phyloP scores from a whole-genome alignment of 148 eudicot genomes.

The Nepenthes mirabilis region DNA sequence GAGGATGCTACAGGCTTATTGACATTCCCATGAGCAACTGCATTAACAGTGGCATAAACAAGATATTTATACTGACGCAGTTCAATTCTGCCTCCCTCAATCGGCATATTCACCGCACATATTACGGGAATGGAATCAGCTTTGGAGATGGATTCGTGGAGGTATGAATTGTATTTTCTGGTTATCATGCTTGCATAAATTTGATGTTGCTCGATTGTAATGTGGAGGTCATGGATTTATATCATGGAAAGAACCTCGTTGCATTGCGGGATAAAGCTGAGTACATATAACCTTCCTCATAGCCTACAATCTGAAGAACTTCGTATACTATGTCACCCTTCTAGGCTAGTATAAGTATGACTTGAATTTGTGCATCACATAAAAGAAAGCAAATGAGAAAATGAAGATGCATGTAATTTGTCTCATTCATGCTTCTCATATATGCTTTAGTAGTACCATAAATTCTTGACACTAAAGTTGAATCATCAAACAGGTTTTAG shows the following conservation, averaged over 20 bases:
- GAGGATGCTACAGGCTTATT: slow-evolving; percentile 92
- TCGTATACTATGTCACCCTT: too few relatives aligned
- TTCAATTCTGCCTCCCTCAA: slow-evolving; percentile 93
- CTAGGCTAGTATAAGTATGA: not conserved
- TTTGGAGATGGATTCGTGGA: slow-evolving; percentile 97
- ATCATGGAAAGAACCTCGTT: too few relatives aligned
- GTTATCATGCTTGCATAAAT: too few relatives aligned
- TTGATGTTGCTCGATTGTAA: too few relatives aligned
- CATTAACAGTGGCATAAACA: slow-evolving; percentile 87
- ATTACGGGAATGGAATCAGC: slow-evolving; percentile 74
- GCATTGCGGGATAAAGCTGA: too few relatives aligned
- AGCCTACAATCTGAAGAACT: too few relatives aligned
- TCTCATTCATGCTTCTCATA: not conserved
- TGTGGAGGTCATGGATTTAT: too few relatives aligned
- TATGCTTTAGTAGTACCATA: not conserved
- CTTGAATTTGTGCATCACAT: not conserved
- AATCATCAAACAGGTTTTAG: slow-evolving; percentile 50
- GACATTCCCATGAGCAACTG: slow-evolving; percentile 99
- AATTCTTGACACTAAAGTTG: not conserved
- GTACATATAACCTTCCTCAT: too few relatives aligned
- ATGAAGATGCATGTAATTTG: not conserved
- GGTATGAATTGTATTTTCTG: slow-evolving; percentile 20
- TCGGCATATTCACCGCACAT: slow-evolving; percentile 87
- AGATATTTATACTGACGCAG: slow-evolving; percentile 78
- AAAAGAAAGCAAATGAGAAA: not conserved